Evolutionary conservation across 371 early-diverging fungal species (phyloP).

Genomic region (Modicella reniformis): DNA sequence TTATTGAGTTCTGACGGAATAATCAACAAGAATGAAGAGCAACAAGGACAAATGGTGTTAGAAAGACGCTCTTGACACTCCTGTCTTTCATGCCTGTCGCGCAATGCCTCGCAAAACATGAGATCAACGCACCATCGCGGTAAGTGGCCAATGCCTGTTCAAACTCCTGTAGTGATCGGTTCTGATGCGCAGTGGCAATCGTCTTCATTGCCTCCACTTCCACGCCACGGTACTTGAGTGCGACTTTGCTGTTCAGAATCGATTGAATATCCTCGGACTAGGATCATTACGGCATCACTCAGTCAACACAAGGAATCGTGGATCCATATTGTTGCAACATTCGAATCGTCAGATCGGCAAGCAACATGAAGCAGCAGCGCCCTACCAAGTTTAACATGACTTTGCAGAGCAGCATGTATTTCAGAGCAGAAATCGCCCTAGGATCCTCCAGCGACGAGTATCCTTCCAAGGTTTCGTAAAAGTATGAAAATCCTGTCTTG

Average conservation of each 20-base stretch:
- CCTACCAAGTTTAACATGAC: conserved; percentile 95
- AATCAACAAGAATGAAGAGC: not conserved
- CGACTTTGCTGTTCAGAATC: conserved; percentile 85
- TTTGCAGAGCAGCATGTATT: conserved; percentile 97
- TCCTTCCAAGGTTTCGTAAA: conserved; percentile 97
- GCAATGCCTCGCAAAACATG: not conserved
- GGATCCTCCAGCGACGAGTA: conserved; percentile 88
- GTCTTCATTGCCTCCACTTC: conserved; percentile 95
- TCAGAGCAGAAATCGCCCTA: conserved; percentile 87
- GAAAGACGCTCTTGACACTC: too few species aligned
- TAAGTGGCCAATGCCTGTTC: conserved; percentile 88
- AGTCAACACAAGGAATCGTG: not conserved
- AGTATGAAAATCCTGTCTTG: conserved; percentile 97
- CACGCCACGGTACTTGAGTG: conserved; percentile 76
- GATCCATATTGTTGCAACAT: too few species aligned
- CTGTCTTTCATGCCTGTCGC: too few species aligned
- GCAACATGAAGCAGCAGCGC: too few species aligned
- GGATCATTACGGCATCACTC: not conserved
- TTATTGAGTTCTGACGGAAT: conserved; percentile 77
- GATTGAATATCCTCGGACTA: conserved; percentile 89
- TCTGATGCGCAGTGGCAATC: conserved; percentile 92
- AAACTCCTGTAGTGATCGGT: conserved; percentile 93
- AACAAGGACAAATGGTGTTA: too few species aligned
- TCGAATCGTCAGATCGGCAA: too few species aligned
- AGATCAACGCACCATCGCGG: conserved; percentile 69